Evolutionary conservation across 2,329 filamentous ascomycete genomes (phyloP), one percentile per base, ranked within the genome.

Genomic region (Colletotrichum sp.): DNA sequence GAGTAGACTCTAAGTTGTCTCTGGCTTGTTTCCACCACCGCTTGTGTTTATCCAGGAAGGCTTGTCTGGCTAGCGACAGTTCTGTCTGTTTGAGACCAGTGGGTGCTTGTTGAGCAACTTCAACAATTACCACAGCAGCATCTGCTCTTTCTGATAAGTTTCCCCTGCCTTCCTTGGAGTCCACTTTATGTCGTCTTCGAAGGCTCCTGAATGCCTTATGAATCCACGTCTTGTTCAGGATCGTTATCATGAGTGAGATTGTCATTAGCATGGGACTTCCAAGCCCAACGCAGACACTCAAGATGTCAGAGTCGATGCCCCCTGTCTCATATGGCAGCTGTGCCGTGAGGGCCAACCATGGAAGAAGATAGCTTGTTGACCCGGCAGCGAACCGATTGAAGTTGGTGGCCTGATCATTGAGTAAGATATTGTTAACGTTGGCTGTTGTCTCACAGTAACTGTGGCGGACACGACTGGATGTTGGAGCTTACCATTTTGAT

Each of bases 1-100:
- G n/a, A 52, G 43, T 52, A 0, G 43, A 5, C 43, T 52, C 1
- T 1, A 52, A 0, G 0, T 52, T 0, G 0, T 21, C n/a, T 52
- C 43, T 0, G 5, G n/a, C 43, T 5, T 21, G 3, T 21, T 52
- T 13, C 43, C 10, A 21, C 43, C 43, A 48, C 3, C 8, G 1
- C 0, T 18, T 0, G 36, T 38, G 15, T 2, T 43, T 1, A 1
- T 7, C 1, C 2, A 21, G 43, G 2, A 48, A 48, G 18, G n/a
- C 1, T 3, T 12, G 9, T 3, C 18, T n/a, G 5, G 18, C 18
- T 1, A 48, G 5, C 0, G 9, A n/a, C 5, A 4, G 38, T 13
- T 48, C n/a, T 13, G 3, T 48, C n/a, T 21, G n/a, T 4, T 0
- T 3, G 10, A 48, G 43, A 21, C 43, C n/a, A 2, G n/a, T 52